A percentile compares a stretch with the other conserved stretches of the same genome.
Evolutionary conservation across 305 asterid genomes (phyloP).

Genomic region (Fraxinus dipetala): DNA sequence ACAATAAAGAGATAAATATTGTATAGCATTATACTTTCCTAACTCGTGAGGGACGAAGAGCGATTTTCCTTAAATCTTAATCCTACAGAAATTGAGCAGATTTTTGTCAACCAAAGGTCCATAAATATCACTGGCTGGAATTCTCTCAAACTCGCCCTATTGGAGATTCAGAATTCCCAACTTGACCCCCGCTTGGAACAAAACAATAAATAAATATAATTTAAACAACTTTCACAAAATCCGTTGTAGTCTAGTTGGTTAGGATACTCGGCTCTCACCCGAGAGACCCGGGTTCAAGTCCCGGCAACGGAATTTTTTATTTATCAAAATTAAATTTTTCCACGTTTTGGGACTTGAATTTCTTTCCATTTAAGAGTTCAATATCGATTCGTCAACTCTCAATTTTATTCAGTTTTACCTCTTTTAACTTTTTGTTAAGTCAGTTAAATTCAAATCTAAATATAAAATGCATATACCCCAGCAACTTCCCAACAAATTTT

Average conservation of each 20-base stretch:
- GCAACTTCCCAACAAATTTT: background rate
- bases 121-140: no score
- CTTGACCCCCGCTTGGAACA: no score
- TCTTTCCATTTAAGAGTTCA: background rate
- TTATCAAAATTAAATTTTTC: background rate
- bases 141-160: no score
- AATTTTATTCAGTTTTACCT: background rate
- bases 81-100: no score
- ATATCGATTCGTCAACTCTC: background rate
- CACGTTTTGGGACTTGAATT: background rate
- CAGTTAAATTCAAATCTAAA: background rate
- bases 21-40: no score
- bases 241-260: slow-evolving; percentile 89
- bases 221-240: background rate
- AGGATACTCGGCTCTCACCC: slow-evolving; percentile 99
- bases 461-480: background rate
- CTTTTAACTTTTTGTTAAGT: background rate
- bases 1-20: no score
- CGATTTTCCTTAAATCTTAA: no score
- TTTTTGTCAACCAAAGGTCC: no score
- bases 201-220: no score
- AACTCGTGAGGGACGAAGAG: no score
- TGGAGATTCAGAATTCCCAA: no score
- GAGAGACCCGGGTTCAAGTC: slow-evolving; percentile 97
- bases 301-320: slow-evolving; percentile 73